Percentiles rank a stretch among this genome's conserved stretches.
Conservation (phyloP, 768 basidiomycete species). For the Russula emetica region DNA sequence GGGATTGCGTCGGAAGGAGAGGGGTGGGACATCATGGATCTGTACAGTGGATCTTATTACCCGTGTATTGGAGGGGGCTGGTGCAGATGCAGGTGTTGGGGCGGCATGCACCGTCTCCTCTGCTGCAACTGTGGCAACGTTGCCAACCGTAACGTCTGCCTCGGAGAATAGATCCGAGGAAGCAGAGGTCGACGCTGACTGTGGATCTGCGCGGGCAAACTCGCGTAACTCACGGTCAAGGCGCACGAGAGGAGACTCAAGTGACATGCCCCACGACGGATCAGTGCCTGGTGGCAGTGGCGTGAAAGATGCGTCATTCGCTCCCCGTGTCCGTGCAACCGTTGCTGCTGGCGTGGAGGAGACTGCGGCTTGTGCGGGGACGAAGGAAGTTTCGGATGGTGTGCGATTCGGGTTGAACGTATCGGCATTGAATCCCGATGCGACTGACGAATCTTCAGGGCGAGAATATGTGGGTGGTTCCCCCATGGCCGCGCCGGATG, state of each 20-base stretch:
- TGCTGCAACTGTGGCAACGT: background rate
- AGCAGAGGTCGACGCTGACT: conserved; percentile 25
- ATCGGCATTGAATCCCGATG: conserved; percentile 14
- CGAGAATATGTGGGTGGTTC: conserved; percentile 2
- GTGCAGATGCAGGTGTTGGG: background rate
- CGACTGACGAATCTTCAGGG: conserved; percentile 22
- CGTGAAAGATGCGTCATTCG: conserved; percentile 9
- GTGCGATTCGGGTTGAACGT: conserved; percentile 43
- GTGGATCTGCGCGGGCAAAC: conserved; percentile 45
- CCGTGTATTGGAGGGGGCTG: background rate
- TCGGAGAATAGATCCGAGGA: conserved; percentile 31
- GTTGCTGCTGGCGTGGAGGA: conserved; percentile 71
- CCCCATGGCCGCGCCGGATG: conserved; percentile 17
- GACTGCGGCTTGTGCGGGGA: conserved; percentile 64
- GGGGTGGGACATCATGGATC: conserved; percentile 42
- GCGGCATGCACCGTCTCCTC: background rate
- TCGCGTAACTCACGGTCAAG: conserved; percentile 59
- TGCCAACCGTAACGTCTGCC: background rate
- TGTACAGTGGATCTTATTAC: conserved; percentile 15
- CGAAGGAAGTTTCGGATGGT: conserved; percentile 66
- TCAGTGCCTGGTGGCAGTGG: conserved; percentile 28
- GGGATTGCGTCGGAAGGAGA: conserved; percentile 48
- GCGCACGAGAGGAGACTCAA: conserved; percentile 70
- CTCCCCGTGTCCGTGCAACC: background rate
- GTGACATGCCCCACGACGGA: conserved; percentile 65